Base-by-base conservation (phyloP, 805 yeast species). In the Yamadazyma philogaea region DNA sequence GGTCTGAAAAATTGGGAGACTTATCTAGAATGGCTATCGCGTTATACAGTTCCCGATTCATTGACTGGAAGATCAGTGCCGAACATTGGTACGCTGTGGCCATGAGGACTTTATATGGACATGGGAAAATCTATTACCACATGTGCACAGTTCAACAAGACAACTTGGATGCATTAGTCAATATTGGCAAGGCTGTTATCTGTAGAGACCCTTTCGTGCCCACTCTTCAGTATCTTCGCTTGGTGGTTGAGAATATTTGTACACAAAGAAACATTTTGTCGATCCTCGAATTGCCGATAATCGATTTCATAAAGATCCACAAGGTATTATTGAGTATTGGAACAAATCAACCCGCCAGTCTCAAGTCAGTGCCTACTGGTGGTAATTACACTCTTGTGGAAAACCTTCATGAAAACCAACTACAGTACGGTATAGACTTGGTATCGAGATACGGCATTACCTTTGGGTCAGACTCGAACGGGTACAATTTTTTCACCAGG, bases 1-100 rank as follows among this genome's bases (percentile, higher is more conserved):
- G 96, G 96, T 75, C 81, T 21, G 96, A 87, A 60, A 84, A 88
- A 55, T 63, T 87, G 39, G 96, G 95, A 27, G 96, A 87, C 58
- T 66, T 87, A 49, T 82, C 91, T 27, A 68, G 95, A 56, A 86
- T 87, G 89, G 91, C 95, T 8, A 86, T 87, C 51, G 93, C 95
- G 0, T 66, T 87, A 33, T 86, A 85, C 53, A 82, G 89, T 6
- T 82, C 89, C 1, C 77, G 84, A 39, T 83, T 78, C 56, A 84
- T 86, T 49, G 95, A 87, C 60, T 87, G 96, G 96, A 84, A 86
- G 58, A 61, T 81, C 15, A 77, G 87, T 44, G 84, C 95, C 1
- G 89, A 85, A 59, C 79, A 80, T 58, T 87, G 96, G 96, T 87
- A 87, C 55, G 71, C 78, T 19, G 71, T 79, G 20, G 81, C 95